Conservation (phyloP, 2,329 filamentous ascomycete genomes). For the Penicillium frequentans region DNA sequence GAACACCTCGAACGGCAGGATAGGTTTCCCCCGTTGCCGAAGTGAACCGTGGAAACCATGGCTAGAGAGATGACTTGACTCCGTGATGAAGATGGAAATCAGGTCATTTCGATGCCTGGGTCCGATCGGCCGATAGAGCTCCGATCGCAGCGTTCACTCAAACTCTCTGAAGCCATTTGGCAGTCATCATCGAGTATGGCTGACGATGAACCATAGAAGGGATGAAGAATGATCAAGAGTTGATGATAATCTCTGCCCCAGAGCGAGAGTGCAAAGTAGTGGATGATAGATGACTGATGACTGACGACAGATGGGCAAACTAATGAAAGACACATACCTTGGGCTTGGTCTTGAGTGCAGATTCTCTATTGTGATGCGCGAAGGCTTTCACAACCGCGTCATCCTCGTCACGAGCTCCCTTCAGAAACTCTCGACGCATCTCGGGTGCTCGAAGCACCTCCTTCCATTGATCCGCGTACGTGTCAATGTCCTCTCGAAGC, state of each 20-base stretch:
- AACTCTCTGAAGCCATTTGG: constrained; percentile 1
- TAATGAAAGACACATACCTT: constrained; percentile 60
- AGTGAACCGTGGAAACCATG: background rate
- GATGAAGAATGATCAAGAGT: background rate
- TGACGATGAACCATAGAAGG: background rate
- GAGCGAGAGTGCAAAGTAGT: background rate
- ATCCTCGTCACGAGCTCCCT: constrained; percentile 54
- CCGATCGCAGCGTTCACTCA: constrained; percentile 1
- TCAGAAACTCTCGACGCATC: constrained; percentile 67
- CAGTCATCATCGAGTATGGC: constrained; percentile 4
- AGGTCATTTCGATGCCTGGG: background rate
- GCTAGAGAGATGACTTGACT: background rate
- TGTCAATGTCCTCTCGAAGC: constrained; percentile 74
- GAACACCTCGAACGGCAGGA: background rate
- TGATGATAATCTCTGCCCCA: background rate
- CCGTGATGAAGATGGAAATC: background rate
- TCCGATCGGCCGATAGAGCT: background rate
- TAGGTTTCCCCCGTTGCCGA: background rate
- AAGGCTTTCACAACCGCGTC: constrained; percentile 69
- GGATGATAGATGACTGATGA: background rate
- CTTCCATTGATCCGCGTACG: constrained; percentile 69
- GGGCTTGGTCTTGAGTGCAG: constrained; percentile 79
- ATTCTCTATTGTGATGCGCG: constrained; percentile 65
- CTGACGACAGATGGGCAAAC: background rate
- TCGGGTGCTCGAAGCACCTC: constrained; percentile 60